Percentiles rank a stretch among this genome's conserved stretches.
phyloP scores from a whole-genome alignment of 139 green algal species.

The Tetraselmis striata region DNA sequence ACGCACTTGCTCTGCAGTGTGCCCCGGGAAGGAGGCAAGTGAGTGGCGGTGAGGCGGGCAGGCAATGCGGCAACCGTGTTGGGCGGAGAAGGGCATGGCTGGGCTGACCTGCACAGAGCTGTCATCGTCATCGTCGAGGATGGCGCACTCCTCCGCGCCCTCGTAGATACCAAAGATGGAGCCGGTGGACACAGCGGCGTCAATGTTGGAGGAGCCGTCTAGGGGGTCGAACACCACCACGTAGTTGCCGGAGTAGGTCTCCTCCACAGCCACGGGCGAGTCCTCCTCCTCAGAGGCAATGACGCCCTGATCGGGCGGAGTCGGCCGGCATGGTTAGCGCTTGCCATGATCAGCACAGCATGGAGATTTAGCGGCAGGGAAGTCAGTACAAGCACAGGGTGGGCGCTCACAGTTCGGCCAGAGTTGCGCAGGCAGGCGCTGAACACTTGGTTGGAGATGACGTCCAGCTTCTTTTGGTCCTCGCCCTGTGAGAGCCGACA shows the following conservation, averaged over 20 bases:
- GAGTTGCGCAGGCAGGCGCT: conserved; percentile 73
- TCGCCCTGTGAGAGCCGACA: no score
- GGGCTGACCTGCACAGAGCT: no score
- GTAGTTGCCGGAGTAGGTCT: conserved; percentile 94
- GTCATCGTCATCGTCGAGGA: conserved; percentile 76
- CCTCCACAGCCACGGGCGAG: conserved; percentile 85
- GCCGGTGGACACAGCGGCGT: conserved; percentile 85
- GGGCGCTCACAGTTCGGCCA: conserved; percentile 55
- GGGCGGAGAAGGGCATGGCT: no score
- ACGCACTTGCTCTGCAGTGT: conserved; percentile 68
- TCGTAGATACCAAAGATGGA: conserved; percentile 97
- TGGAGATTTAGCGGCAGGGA: background rate
- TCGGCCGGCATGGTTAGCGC: no score
- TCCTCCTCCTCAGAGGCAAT: conserved; percentile 98
- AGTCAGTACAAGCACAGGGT: conserved; percentile 5
- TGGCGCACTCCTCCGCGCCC: conserved; percentile 72
- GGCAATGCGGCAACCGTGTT: no score
- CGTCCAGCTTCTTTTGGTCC: conserved; percentile 99
- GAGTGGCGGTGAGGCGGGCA: no score
- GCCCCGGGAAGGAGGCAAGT: no score
- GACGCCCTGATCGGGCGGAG: no score
- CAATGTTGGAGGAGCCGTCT: conserved; percentile 97
- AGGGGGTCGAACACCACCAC: conserved; percentile 97
- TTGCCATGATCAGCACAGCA: no score
- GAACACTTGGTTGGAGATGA: conserved; percentile 98